Conservation (phyloP, 2,329 filamentous ascomycete species). For the Aureobasidium melanogenum region DNA sequence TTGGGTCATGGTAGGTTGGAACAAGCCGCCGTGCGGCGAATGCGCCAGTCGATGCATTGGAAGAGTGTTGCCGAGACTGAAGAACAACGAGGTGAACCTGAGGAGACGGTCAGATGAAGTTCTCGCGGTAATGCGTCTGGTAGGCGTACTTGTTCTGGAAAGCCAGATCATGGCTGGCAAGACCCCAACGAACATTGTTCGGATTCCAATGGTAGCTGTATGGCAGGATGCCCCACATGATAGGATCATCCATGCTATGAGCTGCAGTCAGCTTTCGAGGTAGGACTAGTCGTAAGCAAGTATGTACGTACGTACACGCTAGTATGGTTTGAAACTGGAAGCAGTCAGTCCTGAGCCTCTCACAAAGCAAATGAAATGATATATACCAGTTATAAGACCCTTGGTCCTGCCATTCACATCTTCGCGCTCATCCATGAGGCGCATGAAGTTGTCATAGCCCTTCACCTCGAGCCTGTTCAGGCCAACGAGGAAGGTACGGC, state of each 20-base stretch:
- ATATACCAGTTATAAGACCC: constrained; percentile 73
- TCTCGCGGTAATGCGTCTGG: neutral
- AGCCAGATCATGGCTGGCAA: constrained; percentile 93
- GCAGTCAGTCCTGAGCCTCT: neutral
- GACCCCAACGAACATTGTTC: constrained; percentile 72
- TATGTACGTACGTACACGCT: constrained; percentile 62
- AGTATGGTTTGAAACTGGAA: constrained; percentile 73
- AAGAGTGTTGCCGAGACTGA: constrained; percentile 79
- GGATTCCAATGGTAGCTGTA: constrained; percentile 62
- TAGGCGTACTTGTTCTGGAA: constrained; percentile 67
- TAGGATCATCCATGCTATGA: constrained; percentile 77
- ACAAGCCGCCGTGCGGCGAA: constrained; percentile 72
- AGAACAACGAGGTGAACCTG: constrained; percentile 67
- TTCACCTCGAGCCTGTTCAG: constrained; percentile 67
- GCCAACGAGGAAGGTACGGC: constrained; percentile 64
- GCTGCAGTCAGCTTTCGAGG: neutral
- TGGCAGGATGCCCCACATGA: constrained; percentile 87
- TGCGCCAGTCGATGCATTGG: constrained; percentile 77
- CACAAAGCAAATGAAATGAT: constrained; percentile 2
- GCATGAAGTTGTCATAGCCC: constrained; percentile 67
- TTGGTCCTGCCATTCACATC: constrained; percentile 57
- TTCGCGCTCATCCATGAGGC: constrained; percentile 63
- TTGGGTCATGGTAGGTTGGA: constrained; percentile 81
- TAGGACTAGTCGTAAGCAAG: neutral
- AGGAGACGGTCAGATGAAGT: constrained; percentile 8